Conservation (phyloP, 1,284 basidiomycete species). For the Ceratobasidium sp. region DNA sequence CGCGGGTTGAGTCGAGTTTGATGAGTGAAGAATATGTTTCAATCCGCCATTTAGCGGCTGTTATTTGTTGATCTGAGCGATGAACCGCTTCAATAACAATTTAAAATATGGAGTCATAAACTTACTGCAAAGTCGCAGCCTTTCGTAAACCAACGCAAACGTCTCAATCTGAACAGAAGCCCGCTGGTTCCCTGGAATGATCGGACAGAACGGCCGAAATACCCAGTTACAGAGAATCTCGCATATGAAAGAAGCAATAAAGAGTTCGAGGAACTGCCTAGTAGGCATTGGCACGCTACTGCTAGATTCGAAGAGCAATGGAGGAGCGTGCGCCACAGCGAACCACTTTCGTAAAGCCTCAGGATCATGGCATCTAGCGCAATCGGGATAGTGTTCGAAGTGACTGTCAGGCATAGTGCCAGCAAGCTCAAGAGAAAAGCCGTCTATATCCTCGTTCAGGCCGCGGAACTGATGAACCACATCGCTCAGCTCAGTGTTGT, state of each 20-base stretch:
- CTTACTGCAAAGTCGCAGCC: conserved; percentile 2
- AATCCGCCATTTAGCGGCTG: conserved; percentile 12
- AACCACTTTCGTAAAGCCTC: neutral
- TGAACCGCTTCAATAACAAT: no score
- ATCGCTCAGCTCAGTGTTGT: conserved; percentile 17
- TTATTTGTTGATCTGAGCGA: neutral
- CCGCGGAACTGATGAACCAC: neutral
- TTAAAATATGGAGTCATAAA: no score
- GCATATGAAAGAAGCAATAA: neutral
- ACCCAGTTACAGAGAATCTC: neutral
- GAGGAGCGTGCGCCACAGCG: neutral
- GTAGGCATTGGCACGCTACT: neutral
- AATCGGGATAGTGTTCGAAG: neutral
- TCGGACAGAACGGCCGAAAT: conserved; percentile 8
- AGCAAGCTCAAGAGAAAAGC: neutral
- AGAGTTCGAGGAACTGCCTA: neutral
- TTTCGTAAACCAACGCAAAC: neutral
- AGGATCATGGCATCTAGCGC: neutral
- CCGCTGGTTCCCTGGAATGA: neutral
- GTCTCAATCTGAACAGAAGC: neutral
- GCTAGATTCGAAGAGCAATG: neutral
- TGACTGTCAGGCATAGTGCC: neutral
- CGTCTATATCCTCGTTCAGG: neutral
- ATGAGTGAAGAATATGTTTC: neutral
- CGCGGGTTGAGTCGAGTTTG: neutral